Evolutionary conservation across 495 filamentous ascomycete genomes (phyloP), one percentile per base, ranked within the genome.

Genomic region (Daldinia loculata): DNA sequence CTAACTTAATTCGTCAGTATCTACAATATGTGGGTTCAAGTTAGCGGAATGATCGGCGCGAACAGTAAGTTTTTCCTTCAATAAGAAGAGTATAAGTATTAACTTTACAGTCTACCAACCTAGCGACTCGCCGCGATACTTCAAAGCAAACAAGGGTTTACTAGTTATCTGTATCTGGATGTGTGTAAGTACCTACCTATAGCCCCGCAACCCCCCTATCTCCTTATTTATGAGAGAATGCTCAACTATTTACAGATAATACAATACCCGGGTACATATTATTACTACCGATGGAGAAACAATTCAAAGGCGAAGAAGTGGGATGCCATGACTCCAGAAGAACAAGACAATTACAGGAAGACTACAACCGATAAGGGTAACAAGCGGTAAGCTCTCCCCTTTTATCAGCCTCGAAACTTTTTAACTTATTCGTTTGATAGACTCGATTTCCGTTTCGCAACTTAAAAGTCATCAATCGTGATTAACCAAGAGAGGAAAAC

Each of bases 241-340:
- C 30, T 34, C 3, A 56, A 36, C 30, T 56, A 15, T 36, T 6
- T 36, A 36, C 17, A 72, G 70, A 15, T 75, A 11, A 53, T 75
- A 51, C 73, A 75, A 70, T 75, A 75, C 51, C 73, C 73, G 26
- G 70, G 36, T 17, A 75, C 79, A n/a, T 79, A 77, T 27, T 66
- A 62, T 6, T 80, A 80, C 52, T 80, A 80, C 52, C 63, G 77
- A 8, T 66, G 69, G 59, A 75, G 71, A 53, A 80, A 80, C 52
- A 69, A 71, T 26, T 68, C 41, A n/a, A 74, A 75, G 67, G 74
- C 71, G 27, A 65, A 56, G 45, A 67, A 50, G 59, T 81, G 78
- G 78, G 77, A 78, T 45, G 74, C 72, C 8, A 75, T 80, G 78
- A 80, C 65, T 11, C 52, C 52, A 8, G 71, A 77, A 70, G 63